Conservation (phyloP, 2,329 filamentous ascomycete genomes). For the Raffaelea albimanens region DNA sequence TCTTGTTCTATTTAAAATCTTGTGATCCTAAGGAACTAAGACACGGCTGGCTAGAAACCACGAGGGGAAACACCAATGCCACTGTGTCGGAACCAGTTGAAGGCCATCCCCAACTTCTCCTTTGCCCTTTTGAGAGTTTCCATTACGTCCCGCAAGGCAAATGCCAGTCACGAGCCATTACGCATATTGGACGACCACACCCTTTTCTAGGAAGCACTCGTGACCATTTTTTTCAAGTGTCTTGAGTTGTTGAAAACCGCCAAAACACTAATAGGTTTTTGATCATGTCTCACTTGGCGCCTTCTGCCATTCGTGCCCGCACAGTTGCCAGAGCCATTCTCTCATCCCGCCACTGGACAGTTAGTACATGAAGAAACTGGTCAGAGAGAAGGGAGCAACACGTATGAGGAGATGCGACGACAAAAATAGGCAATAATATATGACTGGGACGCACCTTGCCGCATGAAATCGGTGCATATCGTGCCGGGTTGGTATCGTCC, state of each 20-base stretch:
- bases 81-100: no score
- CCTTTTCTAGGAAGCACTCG: neutral
- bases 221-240: neutral
- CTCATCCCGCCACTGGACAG: constrained; percentile 12
- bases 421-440: neutral
- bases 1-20: no score
- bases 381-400: neutral
- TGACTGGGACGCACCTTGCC: constrained; percentile 16
- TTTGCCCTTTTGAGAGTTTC: no score
- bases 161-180: no score
- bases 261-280: neutral
- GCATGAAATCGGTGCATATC: constrained; percentile 34
- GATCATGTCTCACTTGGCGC: neutral
- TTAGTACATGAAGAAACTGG: neutral
- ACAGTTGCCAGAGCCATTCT: constrained; percentile 8
- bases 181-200: no score
- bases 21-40: no score
- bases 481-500: constrained; percentile 26
- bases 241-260: neutral
- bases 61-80: no score
- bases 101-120: no score
- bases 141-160: no score
- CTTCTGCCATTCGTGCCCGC: neutral
- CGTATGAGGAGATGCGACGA: no score
- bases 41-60: no score